Evolutionary conservation across 192 early-diverging fungal genomes (phyloP), one percentile per base, ranked within the genome.

Genomic region (Linnemannia zychae): DNA sequence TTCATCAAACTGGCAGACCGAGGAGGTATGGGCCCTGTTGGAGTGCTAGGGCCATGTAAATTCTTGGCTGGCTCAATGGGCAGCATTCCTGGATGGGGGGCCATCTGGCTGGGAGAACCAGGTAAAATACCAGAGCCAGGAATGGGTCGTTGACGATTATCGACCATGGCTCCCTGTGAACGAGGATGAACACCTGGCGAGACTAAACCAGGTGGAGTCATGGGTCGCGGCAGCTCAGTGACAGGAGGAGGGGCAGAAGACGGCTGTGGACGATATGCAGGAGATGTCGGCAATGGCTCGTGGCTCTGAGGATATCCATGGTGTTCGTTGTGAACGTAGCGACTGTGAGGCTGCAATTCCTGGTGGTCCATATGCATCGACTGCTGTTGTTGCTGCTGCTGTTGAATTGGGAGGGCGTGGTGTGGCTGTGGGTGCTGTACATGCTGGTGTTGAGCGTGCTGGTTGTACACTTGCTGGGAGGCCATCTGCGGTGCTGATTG

Each of bases 1-100:
- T 85, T 85, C 36, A 76, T 76, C n/a, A 85, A 12, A 40, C 82
- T 84, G 24, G 79, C 74, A 6, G 83, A 76, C 6, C 78, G 72
- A 24, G 77, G 57, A 9, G 80, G 69, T 16, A 77, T 67, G 15
- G 67, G 66, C 0, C 77, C 76, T 40, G 77, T 15, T 20, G 50
- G 75, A 11, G 48, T 73, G 33, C 50, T 47, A 38, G 82, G 34
- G 40, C 67, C 40, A 0, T 36, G 63, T 22, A 53, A 17, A n/a
- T 31, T 52, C 50, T 69, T 47, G 24, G 36, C 63, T 36, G 47
- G 72, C 15, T 68, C 40, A 33, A 63, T 44, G 28, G 69, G 46
- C 34, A 46, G 22, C 28, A 48, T 73, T 33, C 46, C 33, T 12
- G 80, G 31, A 47, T 75, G 70, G 6, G 73, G 49, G 0, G 52